A percentile compares a stretch with the other conserved stretches of the same genome.
Evolutionary conservation across 331 rosid species (phyloP).

Genomic region (Malus hybrid): DNA sequence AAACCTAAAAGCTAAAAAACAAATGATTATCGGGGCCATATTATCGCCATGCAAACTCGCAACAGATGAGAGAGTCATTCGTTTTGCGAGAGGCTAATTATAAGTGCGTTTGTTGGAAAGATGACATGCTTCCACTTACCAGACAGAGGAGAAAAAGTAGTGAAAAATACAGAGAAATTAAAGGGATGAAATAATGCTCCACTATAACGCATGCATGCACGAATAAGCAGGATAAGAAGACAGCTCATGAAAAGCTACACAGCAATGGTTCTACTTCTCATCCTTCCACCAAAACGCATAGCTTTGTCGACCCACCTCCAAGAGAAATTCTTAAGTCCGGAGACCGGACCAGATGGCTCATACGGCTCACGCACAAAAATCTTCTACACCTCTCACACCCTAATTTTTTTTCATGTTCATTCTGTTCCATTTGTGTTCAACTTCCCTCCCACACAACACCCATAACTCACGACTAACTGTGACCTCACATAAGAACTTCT

Average conservation of each 20-base stretch:
- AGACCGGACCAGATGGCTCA: too few relatives aligned
- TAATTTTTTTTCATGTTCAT: too few relatives aligned
- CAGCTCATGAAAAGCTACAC: background rate
- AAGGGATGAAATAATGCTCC: background rate
- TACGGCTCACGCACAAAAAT: too few relatives aligned
- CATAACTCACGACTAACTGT: too few relatives aligned
- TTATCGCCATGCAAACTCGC: background rate
- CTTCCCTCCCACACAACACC: accelerated
- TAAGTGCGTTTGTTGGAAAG: conserved; percentile 6
- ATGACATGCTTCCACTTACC: conserved; percentile 39
- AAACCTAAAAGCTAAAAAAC: too few relatives aligned
- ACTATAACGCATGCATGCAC: background rate
- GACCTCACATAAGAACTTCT: too few relatives aligned
- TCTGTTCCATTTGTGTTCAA: too few relatives aligned
- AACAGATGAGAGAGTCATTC: background rate
- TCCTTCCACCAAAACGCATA: conserved; percentile 2
- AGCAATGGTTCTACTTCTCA: background rate
- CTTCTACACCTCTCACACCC: too few relatives aligned
- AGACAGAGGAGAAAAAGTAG: background rate
- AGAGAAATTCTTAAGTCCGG: too few relatives aligned
- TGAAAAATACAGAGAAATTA: background rate
- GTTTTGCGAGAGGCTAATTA: background rate
- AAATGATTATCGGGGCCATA: too few relatives aligned
- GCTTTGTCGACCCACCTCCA: background rate
- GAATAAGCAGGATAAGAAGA: background rate